phyloP scores from a whole-genome alignment of 257 asterid genomes.

The Anisodus tanguticus region DNA sequence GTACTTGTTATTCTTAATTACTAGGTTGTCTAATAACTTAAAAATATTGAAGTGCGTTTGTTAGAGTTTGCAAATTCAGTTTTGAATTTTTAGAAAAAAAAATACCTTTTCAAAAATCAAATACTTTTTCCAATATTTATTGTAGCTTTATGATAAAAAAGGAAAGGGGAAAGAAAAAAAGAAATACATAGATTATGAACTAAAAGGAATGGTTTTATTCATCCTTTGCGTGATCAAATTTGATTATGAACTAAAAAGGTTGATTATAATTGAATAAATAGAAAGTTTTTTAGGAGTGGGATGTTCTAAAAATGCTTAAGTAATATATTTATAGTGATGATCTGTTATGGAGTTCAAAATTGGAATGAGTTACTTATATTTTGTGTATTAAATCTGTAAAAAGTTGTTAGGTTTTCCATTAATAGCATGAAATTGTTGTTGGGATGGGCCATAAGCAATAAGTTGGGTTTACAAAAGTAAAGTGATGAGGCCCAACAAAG shows the following conservation, averaged over 20 bases:
- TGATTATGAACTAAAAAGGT: not conserved
- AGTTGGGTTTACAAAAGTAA: not conserved
- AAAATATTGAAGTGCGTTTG: too few species aligned
- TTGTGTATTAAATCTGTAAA: not conserved
- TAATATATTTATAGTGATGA: not conserved
- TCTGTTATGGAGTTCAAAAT: not conserved
- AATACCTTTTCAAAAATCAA: too few species aligned
- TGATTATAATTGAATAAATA: not conserved
- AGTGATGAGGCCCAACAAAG: not conserved
- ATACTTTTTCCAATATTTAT: too few species aligned
- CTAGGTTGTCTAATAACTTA: too few species aligned
- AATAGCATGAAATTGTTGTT: not conserved
- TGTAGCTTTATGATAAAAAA: not conserved
- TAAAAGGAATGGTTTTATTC: too few species aligned
- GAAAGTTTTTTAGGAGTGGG: not conserved
- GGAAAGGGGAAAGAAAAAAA: not conserved
- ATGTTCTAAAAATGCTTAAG: not conserved
- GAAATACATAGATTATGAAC: not conserved
- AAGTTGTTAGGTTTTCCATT: not conserved
- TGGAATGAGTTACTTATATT: too few species aligned
- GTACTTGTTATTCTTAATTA: too few species aligned
- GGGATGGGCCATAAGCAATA: not conserved
- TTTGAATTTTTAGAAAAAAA: too few species aligned
- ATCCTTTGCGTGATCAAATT: not conserved
- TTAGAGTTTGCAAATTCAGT: too few species aligned